A percentile compares a stretch with the other conserved stretches of the same genome.
Conservation (phyloP, 306 rosid species). For the Bauhinia variegata region DNA sequence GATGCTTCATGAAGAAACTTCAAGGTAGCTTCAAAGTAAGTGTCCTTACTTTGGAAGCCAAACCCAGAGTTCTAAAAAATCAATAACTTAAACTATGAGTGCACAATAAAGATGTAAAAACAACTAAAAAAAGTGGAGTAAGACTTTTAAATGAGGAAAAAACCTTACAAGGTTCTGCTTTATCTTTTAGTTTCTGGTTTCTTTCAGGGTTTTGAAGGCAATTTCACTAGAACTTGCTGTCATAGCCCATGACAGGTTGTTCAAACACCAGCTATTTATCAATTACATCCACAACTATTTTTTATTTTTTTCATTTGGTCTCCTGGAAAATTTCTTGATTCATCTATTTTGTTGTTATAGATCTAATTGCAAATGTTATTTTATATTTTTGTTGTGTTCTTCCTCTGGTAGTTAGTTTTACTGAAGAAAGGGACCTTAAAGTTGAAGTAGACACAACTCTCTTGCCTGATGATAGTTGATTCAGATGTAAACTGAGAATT, state of each 20-base stretch:
- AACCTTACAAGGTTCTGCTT: constrained; percentile 75
- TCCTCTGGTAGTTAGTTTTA: too few relatives aligned
- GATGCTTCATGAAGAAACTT: constrained; percentile 83
- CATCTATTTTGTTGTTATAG: too few relatives aligned
- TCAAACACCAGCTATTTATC: too few relatives aligned
- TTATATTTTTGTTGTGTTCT: too few relatives aligned
- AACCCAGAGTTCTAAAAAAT: constrained; percentile 62
- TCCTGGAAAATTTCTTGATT: too few relatives aligned
- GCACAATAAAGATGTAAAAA: constrained; percentile 18
- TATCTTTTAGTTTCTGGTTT: constrained; percentile 64
- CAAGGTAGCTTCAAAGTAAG: constrained; percentile 84
- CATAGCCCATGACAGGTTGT: constrained; percentile 53
- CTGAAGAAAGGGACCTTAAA: too few relatives aligned
- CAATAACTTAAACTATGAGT: constrained; percentile 25
- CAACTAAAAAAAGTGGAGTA: constrained; percentile 33
- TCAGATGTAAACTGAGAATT: too few relatives aligned
- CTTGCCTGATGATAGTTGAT: too few relatives aligned
- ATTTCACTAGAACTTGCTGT: constrained; percentile 48
- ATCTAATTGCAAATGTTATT: too few relatives aligned
- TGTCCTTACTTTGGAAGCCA: constrained; percentile 73
- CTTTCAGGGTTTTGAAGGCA: constrained; percentile 54
- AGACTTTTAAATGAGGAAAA: constrained; percentile 37
- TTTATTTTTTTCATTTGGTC: too few relatives aligned
- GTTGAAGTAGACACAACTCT: too few relatives aligned
- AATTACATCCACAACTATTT: too few relatives aligned